Evolutionary conservation across 495 filamentous ascomycete genomes (phyloP), one percentile per base, ranked within the genome.

Genomic region (Aspergillus panamensis): DNA sequence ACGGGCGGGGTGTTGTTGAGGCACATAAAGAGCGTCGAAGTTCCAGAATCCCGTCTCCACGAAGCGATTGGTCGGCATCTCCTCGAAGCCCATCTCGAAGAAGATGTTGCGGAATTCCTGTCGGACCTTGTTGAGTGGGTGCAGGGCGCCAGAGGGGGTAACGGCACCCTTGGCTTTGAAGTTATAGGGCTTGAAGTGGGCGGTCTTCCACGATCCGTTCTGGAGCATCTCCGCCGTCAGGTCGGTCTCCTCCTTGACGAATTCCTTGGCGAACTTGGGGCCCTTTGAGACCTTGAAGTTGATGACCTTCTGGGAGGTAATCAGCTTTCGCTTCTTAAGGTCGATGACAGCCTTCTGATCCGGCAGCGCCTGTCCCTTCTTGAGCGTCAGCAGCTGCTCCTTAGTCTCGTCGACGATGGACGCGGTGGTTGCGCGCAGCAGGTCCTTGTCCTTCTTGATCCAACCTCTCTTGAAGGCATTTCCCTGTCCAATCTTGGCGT

Each of bases 41-140:
- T 97, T 97, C 88, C 93, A 98, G 86, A 97, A 96, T 39, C 92
- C 92, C 19, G 91, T 92, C 77, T 98, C 94, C 57, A 97, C 92
- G 69, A 86, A 94, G 65, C 86, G 86, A 63, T 74, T 75, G 60
- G 73, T 78, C 17, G 74, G 70, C 73, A 72, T 72, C 51, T 79
- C 77, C 67, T 76, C 73, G 66, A 80, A 80, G 33, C 77, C 77
- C 77, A 80, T 80, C 47, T 95, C 91, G 73, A 98, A 98, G 85
- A 97, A 97, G 71, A 97, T 96, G 67, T 90, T 88, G 45, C 94
- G 82, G 82, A 97, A 95, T 73, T 97, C 94, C 57, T 87, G 80
- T 48, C 92, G 86, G 58, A 97, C 92, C 76, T 97, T 97, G 73
- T 89, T 97, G 63, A 97, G 78, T 2, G 94, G 94, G 75, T 97